phyloP scores from a whole-genome alignment of 2,329 filamentous ascomycete genomes.

The Botrytis galanthina region DNA sequence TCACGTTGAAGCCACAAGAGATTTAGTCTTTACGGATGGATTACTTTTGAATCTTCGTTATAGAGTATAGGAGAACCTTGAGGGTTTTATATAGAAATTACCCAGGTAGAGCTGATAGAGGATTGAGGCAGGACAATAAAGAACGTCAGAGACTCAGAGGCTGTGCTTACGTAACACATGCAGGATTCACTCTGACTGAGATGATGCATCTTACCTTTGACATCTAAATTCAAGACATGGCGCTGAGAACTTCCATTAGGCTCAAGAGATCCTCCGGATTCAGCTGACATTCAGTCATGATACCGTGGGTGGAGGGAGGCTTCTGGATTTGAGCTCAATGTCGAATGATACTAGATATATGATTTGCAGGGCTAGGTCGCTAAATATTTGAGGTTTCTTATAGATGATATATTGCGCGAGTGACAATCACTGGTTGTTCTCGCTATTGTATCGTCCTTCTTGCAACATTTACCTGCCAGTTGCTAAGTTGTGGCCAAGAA shows the following conservation, averaged over 20 bases:
- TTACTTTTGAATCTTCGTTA: too few species aligned
- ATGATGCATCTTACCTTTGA: background rate
- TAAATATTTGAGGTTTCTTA: too few species aligned
- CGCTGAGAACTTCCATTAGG: background rate
- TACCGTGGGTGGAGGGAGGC: background rate
- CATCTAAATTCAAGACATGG: background rate
- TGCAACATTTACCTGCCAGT: background rate
- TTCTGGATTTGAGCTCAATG: background rate
- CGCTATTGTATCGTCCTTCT: background rate
- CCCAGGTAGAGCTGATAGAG: background rate
- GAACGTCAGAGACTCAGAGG: background rate
- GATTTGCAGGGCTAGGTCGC: background rate
- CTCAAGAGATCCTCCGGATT: background rate
- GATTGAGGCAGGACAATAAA: background rate
- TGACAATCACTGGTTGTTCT: background rate
- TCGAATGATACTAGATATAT: background rate
- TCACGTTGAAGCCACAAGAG: background rate
- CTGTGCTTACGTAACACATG: background rate
- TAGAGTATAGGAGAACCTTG: too few species aligned
- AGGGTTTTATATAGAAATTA: background rate
- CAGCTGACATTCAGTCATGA: background rate
- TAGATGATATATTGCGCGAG: background rate
- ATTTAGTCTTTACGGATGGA: background rate
- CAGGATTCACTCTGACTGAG: background rate
- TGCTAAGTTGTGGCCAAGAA: background rate